phyloP scores from a whole-genome alignment of 225 moss, liverwort and hornwort genomes.

The Pseudisothecium myosuroides region DNA sequence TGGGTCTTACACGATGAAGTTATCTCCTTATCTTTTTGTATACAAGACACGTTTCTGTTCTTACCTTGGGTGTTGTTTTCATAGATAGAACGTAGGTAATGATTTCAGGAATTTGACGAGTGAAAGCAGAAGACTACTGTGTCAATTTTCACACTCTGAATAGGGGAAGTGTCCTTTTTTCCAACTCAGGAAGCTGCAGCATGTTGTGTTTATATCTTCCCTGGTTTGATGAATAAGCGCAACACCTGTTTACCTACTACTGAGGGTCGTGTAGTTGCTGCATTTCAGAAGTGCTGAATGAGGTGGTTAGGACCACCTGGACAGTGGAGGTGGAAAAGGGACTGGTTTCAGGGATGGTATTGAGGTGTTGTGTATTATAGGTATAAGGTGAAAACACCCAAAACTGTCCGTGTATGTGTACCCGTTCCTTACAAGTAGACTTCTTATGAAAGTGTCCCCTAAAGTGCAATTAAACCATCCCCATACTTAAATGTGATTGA shows the following conservation, averaged over 20 bases:
- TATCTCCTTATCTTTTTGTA: conserved; percentile 24
- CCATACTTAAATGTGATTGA: background rate
- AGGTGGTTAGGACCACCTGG: background rate
- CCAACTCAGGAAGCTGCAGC: background rate
- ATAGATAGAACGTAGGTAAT: conserved; percentile 4
- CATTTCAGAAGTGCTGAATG: background rate
- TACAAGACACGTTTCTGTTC: conserved; percentile 18
- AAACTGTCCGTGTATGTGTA: background rate
- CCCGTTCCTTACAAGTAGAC: background rate
- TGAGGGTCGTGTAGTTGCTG: background rate
- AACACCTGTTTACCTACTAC: background rate
- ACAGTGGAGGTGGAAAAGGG: background rate
- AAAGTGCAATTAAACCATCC: background rate
- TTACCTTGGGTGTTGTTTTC: conserved; percentile 11
- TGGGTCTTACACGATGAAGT: conserved; percentile 11
- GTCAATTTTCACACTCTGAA: conserved; percentile 4
- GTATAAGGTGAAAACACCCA: background rate
- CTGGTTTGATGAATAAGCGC: background rate
- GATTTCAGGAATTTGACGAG: conserved; percentile 8
- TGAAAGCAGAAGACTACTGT: background rate
- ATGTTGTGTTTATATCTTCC: background rate
- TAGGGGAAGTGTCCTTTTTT: background rate
- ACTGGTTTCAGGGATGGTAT: background rate
- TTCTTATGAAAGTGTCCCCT: background rate
- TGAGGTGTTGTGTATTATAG: background rate